Base-by-base conservation (phyloP, 495 filamentous ascomycete genomes). In the Penicillium verhagenii region DNA sequence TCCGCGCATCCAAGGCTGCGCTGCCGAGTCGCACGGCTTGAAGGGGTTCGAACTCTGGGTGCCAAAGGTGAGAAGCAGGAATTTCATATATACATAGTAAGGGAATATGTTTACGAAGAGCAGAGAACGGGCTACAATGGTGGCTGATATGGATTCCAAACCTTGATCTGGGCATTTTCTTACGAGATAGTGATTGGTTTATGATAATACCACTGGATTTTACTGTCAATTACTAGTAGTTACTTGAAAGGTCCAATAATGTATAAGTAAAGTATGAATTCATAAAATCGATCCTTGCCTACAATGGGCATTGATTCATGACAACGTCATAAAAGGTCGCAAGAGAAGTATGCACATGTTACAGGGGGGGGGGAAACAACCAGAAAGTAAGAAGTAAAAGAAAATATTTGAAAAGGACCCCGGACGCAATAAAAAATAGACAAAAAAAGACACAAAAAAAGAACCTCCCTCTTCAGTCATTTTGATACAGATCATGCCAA, bases 1-100 rank as follows among this genome's bases (percentile, higher is more conserved):
- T 98, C 73, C 75, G 80, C 62, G 79, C 81, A 14, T 74, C 70
- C n/a, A 64, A 70, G 53, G 67, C 74, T 46, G 63, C 21, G 6
- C 10, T 50, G 11, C 18, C 31, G 19, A 33, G 39, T 24, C 47
- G 31, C 6, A 50, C 47, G 35, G 47, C 31, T 50, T 50, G 18
- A 50, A n/a, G n/a, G n/a, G n/a, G n/a, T n/a, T n/a, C n/a, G n/a
- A n/a, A n/a, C n/a, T n/a, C n/a, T n/a, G n/a, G n/a, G n/a, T n/a
- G n/a, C n/a, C n/a, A n/a, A 21, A 42, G 38, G 4, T 21, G 18
- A 8, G 10, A 4, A 19, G 8, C 37, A 4, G 14, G 14, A 39
- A 39, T 2, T 18, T 16, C 13, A 7, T 2, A 31, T 13, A 31
- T 31, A 13, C 28, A 31, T 31, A 31, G 28, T n/a, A n/a, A 16